Conservation (phyloP, 192 early-diverging fungal species). For the Linnemannia zychae region DNA sequence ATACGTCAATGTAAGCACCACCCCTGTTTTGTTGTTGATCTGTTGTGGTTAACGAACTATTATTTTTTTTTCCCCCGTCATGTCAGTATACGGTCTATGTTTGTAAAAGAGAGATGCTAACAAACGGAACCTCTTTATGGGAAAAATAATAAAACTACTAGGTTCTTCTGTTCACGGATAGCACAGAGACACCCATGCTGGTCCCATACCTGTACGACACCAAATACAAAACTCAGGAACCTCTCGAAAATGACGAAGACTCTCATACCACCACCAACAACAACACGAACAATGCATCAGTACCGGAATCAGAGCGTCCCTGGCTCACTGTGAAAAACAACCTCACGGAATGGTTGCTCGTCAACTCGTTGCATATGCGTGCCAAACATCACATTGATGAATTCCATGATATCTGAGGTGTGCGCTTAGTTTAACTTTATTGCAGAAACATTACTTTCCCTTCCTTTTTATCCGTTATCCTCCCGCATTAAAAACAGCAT, state of each 20-base stretch:
- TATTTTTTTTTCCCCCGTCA: not conserved
- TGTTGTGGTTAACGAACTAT: not conserved
- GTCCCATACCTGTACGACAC: conserved; percentile 67
- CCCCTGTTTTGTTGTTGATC: not conserved
- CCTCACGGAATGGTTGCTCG: conserved; percentile 67
- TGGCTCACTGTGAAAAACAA: conserved; percentile 66
- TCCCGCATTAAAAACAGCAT: too few species aligned
- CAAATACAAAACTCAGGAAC: conserved; percentile 57
- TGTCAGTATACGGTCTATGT: too few species aligned
- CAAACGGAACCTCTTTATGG: too few species aligned
- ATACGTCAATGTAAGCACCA: conserved; percentile 64
- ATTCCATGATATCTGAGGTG: conserved; percentile 63
- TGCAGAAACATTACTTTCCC: too few species aligned
- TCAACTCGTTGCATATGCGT: conserved; percentile 64
- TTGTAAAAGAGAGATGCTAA: too few species aligned
- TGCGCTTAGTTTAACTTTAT: not conserved
- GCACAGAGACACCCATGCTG: conserved; percentile 58
- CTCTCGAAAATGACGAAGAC: conserved; percentile 44
- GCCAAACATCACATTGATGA: conserved; percentile 65
- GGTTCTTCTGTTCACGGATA: conserved; percentile 62
- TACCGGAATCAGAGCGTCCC: conserved; percentile 41
- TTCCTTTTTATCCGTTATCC: too few species aligned
- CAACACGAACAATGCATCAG: conserved; percentile 1
- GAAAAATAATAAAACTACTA: not conserved
- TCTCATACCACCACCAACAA: not conserved